Base-by-base conservation (phyloP, 2,329 filamentous ascomycete genomes). In the Sarocladiaceae sp. region DNA sequence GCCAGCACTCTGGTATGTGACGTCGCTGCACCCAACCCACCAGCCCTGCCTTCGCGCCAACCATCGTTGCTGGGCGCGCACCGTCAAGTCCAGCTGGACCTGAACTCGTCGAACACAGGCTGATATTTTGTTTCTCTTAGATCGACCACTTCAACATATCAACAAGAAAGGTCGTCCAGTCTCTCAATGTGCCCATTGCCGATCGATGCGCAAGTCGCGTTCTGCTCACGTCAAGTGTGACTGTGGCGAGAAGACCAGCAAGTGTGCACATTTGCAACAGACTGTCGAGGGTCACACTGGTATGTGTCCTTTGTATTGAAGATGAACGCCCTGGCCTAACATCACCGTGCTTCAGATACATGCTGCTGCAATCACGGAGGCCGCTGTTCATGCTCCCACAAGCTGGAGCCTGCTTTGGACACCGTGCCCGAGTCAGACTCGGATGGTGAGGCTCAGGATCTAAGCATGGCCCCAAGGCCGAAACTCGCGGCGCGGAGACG, bases 141-240 rank as follows among this genome's bases (percentile, higher is more conserved):
- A 96, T 66, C 88, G 91, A 55, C 87, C 87, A 53, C 78, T 97
- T 53, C 85, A 88, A 60, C 88, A 95, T 64, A 95, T 96, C 72
- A 94, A 94, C 68, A 95, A 95, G 67, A 97, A 97, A 73, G 91
- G 91, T 60, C 86, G 91, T 51, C 93, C 93, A 50, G 89, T 97
- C 56, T 95, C 93, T 57, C 93, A 98, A 82, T 98, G 93, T 69
- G 80, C 88, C 55, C 93, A 98, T 70, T 98, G 93, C 70, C 91
- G 93, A 64, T 81, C 85, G 54, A 85, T 95, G 75, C 90, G 93
- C 71, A 97, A 97, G 76, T 91, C 88, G 66, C 88, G 93, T 58
- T 84, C 90, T 47, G 88, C 91, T 52, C 93, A 97, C 67, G 80
- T 93, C 60, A 95, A 93, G 67, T 98, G 93, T 70, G 90, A 97